Evolutionary conservation across 2,329 filamentous ascomycete species (phyloP).

Genomic region (Cytospora leucostoma): DNA sequence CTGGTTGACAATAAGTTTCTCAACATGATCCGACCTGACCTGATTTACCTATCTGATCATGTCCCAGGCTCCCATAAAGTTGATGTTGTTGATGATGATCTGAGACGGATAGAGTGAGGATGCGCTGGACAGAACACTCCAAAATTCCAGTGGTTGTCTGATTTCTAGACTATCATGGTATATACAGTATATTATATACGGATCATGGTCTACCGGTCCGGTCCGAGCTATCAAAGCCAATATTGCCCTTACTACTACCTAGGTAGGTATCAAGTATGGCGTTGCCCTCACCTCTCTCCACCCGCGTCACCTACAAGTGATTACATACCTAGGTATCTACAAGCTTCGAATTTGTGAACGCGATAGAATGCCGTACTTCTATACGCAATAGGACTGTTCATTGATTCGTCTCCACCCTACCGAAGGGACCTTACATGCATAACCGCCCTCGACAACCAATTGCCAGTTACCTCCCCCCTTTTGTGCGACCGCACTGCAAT

Average conservation of each 20-base stretch:
- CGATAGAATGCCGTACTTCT: too few species aligned
- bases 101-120: too few species aligned
- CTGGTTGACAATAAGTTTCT: not conserved
- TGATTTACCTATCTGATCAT: not conserved
- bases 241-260: not conserved
- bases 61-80: too few species aligned
- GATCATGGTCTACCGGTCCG: not conserved
- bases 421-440: slow-evolving; percentile 6
- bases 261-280: too few species aligned
- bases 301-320: not conserved
- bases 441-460: slow-evolving; percentile 4
- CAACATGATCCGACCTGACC: slow-evolving; percentile 3
- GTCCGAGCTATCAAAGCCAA: not conserved
- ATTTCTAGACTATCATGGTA: too few species aligned
- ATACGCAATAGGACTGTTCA: too few species aligned
- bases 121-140: too few species aligned
- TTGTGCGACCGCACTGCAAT: slow-evolving; percentile 5
- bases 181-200: too few species aligned
- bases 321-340: too few species aligned
- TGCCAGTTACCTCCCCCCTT: not conserved
- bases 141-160: too few species aligned
- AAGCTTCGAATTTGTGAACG: too few species aligned
- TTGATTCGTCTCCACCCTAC: not conserved
- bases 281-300: not conserved
- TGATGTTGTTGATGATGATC: too few species aligned